These are phyloP conservation scores for Vitis rupestris DNA, from an alignment of 164 flowering plant species.

Conservation along the genomic window DNA sequence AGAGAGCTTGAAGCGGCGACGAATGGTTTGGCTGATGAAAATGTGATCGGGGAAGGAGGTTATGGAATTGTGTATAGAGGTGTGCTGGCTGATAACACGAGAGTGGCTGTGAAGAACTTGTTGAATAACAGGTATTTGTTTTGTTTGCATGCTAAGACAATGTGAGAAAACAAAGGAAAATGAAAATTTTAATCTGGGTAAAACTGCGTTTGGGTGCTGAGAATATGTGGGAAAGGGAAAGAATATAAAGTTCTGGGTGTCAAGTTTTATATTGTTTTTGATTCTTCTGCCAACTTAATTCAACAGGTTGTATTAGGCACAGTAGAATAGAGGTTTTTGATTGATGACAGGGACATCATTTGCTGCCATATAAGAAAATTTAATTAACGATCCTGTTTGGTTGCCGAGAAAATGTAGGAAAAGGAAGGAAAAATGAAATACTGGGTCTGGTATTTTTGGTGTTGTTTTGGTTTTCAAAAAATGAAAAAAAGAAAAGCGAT, in stretches of 20 bases:
- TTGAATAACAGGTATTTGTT: conserved; percentile 75
- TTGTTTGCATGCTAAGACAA: neutral
- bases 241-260: too few species aligned
- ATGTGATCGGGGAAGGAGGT: conserved; percentile 98
- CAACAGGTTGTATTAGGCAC: too few species aligned
- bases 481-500: neutral
- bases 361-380: too few species aligned
- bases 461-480: neutral
- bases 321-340: neutral
- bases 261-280: too few species aligned
- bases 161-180: neutral
- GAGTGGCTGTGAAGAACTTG: conserved; percentile 86
- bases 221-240: too few species aligned
- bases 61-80: conserved; percentile 95
- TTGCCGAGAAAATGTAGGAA: neutral
- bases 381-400: neutral
- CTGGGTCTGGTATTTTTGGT: neutral
- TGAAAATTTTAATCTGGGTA: too few species aligned
- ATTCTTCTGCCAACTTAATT: too few species aligned
- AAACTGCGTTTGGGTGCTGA: too few species aligned
- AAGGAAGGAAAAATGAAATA: neutral
- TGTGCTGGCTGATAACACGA: conserved; percentile 65
- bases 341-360: neutral
- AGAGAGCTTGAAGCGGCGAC: conserved; percentile 92
- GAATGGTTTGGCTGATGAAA: conserved; percentile 77